These are phyloP conservation scores for Leishmania arabica DNA, from an alignment of 208 protist genomes.

Conservation along the genomic window DNA sequence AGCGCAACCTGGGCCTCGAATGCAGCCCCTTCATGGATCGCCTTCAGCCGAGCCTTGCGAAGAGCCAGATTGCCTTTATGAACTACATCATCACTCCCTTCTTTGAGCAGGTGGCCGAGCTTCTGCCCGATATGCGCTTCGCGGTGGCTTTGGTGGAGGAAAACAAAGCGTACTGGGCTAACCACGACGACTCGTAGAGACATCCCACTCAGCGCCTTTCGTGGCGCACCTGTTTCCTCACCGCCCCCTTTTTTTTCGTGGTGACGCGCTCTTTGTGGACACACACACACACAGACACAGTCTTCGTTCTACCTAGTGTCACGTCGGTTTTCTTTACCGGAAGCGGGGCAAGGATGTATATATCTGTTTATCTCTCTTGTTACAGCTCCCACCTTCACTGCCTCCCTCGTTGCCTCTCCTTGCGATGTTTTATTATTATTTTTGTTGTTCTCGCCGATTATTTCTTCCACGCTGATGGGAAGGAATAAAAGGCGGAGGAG, in stretches of 20 bases:
- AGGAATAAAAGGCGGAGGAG: too few species aligned
- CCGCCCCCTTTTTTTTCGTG: slow-evolving; percentile 13
- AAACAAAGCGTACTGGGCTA: slow-evolving; percentile 87
- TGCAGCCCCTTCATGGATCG: slow-evolving; percentile 96
- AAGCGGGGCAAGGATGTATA: not conserved
- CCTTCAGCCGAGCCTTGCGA: slow-evolving; percentile 68
- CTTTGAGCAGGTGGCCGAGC: slow-evolving; percentile 83
- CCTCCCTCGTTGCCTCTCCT: not conserved
- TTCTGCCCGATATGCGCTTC: slow-evolving; percentile 88
- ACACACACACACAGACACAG: not conserved
- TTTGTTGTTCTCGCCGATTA: not conserved
- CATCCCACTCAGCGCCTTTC: slow-evolving; percentile 5
- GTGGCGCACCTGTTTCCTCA: slow-evolving; percentile 9
- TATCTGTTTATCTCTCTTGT: not conserved
- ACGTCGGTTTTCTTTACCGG: slow-evolving; percentile 8
- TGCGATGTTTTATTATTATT: slow-evolving; percentile 5
- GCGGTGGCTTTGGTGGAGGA: slow-evolving; percentile 69
- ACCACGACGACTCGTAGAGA: slow-evolving; percentile 51
- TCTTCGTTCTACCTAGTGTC: not conserved
- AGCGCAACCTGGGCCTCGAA: slow-evolving; percentile 77
- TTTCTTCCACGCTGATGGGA: not conserved
- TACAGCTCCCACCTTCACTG: not conserved
- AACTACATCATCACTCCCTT: slow-evolving; percentile 93
- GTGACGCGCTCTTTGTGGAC: not conserved
- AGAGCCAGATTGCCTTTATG: slow-evolving; percentile 93